Conservation (phyloP, 305 asterid species). For the Solanum hybrid region DNA sequence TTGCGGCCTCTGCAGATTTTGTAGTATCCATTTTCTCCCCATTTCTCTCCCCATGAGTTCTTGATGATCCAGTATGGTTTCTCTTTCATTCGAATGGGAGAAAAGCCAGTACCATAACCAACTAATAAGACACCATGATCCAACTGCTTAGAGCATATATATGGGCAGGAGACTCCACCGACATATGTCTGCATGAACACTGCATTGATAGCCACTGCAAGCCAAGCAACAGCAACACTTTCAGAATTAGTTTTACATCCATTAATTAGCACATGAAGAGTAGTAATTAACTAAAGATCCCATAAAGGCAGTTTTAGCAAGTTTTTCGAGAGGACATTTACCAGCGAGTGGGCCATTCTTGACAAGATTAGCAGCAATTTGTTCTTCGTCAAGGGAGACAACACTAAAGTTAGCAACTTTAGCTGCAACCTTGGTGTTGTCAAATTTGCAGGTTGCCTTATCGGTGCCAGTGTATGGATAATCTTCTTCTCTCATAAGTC, state of each 20-base stretch:
- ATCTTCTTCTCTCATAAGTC: slow-evolving; percentile 82
- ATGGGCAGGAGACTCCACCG: slow-evolving; percentile 88
- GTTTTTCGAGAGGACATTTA: slow-evolving; percentile 7
- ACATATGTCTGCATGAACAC: slow-evolving; percentile 87
- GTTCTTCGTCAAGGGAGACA: slow-evolving; percentile 77
- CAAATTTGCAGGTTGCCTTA: slow-evolving; percentile 61
- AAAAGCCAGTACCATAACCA: slow-evolving; percentile 67
- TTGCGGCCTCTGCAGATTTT: slow-evolving; percentile 69
- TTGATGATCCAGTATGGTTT: slow-evolving; percentile 90
- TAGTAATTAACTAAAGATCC: background rate
- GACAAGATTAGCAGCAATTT: slow-evolving; percentile 90
- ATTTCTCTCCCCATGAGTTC: slow-evolving; percentile 79
- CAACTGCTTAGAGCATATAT: slow-evolving; percentile 55
- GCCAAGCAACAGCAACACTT: slow-evolving; percentile 5
- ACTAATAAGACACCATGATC: slow-evolving; percentile 89
- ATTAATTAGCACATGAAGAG: background rate
- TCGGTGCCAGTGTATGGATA: slow-evolving; percentile 84
- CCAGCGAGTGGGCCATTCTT: slow-evolving; percentile 94
- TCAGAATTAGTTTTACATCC: background rate
- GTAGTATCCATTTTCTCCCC: slow-evolving; percentile 88
- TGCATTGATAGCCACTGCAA: slow-evolving; percentile 89
- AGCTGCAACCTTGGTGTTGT: slow-evolving; percentile 69
- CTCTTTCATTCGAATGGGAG: slow-evolving; percentile 73
- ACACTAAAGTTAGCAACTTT: slow-evolving; percentile 86
- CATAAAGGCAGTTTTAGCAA: background rate